Conservation (phyloP, 2,329 filamentous ascomycete species). For the Acephala macrosclerotiorum region DNA sequence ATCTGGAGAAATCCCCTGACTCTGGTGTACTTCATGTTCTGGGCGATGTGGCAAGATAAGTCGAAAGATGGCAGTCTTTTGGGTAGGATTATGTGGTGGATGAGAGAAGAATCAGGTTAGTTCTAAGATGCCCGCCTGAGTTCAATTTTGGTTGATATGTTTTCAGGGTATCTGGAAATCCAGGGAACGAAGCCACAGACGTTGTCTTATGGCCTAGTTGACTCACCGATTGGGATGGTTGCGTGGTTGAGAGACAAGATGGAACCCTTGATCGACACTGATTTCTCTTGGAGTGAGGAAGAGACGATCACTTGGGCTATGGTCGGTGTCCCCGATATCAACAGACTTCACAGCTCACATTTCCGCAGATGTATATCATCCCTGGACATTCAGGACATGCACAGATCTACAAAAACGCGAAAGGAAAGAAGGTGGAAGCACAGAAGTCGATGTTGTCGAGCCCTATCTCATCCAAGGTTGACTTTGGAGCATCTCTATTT, state of each 20-base stretch:
- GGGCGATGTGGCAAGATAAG: conserved; percentile 32
- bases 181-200: conserved; percentile 37
- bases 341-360: neutral
- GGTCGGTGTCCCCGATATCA: conserved; percentile 18
- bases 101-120: conserved; percentile 15
- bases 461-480: conserved; percentile 24
- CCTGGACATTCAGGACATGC: conserved; percentile 32
- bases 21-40: conserved; percentile 30
- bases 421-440: conserved; percentile 21
- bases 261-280: conserved; percentile 46
- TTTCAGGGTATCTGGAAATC: conserved; percentile 33
- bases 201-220: conserved; percentile 31
- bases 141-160: neutral
- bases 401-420: conserved; percentile 34
- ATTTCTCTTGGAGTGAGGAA: conserved; percentile 76
- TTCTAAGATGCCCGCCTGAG: neutral
- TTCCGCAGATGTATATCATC: conserved; percentile 32
- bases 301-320: conserved; percentile 73
- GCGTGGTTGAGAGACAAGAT: conserved; percentile 38
- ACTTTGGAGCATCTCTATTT: conserved; percentile 36
- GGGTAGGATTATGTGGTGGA: conserved; percentile 28
- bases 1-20: conserved; percentile 30
- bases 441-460: conserved; percentile 10
- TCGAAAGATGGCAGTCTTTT: conserved; percentile 36
- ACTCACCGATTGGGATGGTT: conserved; percentile 35